Evolutionary conservation across 805 yeast genomes (phyloP), one percentile per base, ranked within the genome.

Genomic region (Starmerella vitae): DNA sequence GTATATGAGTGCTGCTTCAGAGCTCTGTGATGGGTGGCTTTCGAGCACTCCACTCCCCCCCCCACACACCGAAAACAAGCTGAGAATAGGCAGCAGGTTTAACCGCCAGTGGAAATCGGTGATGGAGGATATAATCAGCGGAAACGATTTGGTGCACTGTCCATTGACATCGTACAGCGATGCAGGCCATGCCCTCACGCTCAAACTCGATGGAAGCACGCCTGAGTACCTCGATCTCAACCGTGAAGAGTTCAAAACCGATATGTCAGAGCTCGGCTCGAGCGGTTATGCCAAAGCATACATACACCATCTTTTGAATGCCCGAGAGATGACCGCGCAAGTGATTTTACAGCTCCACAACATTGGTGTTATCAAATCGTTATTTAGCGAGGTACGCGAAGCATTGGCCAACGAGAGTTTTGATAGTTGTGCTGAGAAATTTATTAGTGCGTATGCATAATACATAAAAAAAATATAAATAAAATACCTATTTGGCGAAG

Each of bases 291-390:
- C 58, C 40, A 43, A 59, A 17, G 67, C 67, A 12, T 65, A 65
- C 44, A 41, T 65, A n/a, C 66, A 64, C 33, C 69, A 65, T 42
- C 47, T 65, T 20, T 52, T 65, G 22, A 41, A 57, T 25, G 67
- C 67, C 8, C 48, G 49, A 14, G 69, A 65, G 45, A 65, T 65
- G 68, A 54, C 64, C 19, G 66, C 66, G 2, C 58, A 63, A 53
- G 63, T 63, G 33, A 43, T 63, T 8, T 50, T 65, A 25, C 67
- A 63, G 46, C 52, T 54, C 43, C 67, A 65, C 41, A 65, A 65
- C 42, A 34, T 58, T 20, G 44, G 44, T 17, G 54, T 57, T 0
- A 41, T 52, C n/a, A 45, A 41, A 19, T 12, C 36, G 33, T 58
- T 63, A 33, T 57, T 64, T 39, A 43, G 31, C 5, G 60, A 54